phyloP scores from a whole-genome alignment of 1,284 basidiomycete species.

The Inonotus hispidus region DNA sequence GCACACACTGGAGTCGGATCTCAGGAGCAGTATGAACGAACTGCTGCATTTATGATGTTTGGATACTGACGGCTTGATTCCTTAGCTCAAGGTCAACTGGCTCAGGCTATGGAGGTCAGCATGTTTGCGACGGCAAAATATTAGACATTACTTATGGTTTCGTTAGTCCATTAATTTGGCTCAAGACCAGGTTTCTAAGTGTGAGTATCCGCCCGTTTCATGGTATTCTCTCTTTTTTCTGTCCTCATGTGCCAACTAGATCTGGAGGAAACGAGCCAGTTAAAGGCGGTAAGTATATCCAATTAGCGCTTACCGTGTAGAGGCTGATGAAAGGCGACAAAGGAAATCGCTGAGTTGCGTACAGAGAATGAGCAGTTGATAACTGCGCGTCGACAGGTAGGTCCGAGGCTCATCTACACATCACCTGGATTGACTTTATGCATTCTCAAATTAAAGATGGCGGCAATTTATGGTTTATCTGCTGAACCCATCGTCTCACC shows the following conservation, averaged over 20 bases:
- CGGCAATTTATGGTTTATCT: conserved; percentile 15
- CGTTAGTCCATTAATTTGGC: background rate
- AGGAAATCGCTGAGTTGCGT: conserved; percentile 2
- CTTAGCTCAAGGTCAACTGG: conserved; percentile 4
- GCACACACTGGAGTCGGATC: background rate
- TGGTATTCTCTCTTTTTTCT: background rate
- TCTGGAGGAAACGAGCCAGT: background rate
- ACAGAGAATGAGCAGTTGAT: conserved; percentile 1
- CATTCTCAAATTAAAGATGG: conserved; percentile 10
- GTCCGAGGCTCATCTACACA: background rate
- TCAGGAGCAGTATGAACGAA: background rate
- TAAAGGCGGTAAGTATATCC: background rate
- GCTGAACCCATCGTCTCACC: conserved; percentile 2
- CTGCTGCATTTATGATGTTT: background rate
- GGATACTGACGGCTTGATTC: background rate
- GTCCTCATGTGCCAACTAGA: background rate
- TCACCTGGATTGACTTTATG: background rate
- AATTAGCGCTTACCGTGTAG: background rate
- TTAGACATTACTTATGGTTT: background rate
- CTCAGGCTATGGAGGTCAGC: background rate
- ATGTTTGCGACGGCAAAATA: background rate
- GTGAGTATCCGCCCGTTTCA: background rate
- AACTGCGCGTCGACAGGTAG: conserved; percentile 8
- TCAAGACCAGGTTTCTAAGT: background rate
- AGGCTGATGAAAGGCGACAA: background rate